A percentile compares a stretch with the other conserved stretches of the same genome.
phyloP scores from a whole-genome alignment of 805 yeast genomes.

The Candida nonsorbophila region DNA sequence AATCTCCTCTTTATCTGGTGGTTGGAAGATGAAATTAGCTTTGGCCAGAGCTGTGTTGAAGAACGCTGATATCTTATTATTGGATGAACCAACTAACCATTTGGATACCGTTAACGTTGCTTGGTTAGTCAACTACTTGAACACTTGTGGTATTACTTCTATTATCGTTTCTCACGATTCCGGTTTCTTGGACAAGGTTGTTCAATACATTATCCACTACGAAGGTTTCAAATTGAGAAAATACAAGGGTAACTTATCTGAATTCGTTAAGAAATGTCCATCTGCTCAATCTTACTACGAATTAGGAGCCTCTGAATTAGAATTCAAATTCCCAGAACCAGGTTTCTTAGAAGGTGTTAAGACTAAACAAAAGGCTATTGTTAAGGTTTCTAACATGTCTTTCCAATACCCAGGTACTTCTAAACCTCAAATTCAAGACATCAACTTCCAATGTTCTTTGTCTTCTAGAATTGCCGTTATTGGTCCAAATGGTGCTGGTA shows the following conservation, averaged over 20 bases:
- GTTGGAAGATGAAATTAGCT: constrained; percentile 99
- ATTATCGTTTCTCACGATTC: constrained; percentile 99
- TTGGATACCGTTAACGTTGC: constrained; percentile 99
- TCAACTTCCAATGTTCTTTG: constrained; percentile 97
- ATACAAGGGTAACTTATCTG: constrained; percentile 99
- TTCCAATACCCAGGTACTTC: constrained; percentile 99
- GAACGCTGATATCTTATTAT: constrained; percentile 95
- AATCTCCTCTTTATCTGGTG: constrained; percentile 96
- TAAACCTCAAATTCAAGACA: constrained; percentile 88
- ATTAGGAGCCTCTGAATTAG: constrained; percentile 95
- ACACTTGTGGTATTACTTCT: constrained; percentile 97
- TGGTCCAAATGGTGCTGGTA: constrained; percentile 99
- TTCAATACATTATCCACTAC: constrained; percentile 98
- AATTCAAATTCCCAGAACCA: constrained; percentile 98
- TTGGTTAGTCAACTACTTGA: constrained; percentile 99
- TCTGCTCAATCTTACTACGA: constrained; percentile 98
- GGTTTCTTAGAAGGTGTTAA: constrained; percentile 99
- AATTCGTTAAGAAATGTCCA: constrained; percentile 98
- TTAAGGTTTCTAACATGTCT: constrained; percentile 93
- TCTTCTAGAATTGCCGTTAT: constrained; percentile 99
- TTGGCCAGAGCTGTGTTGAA: constrained; percentile 98
- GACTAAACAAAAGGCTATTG: constrained; percentile 99
- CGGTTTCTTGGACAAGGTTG: constrained; percentile 96
- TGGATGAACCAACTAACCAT: constrained; percentile 99
- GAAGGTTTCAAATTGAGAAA: constrained; percentile 99